phyloP scores from a whole-genome alignment of 2,329 filamentous ascomycete genomes.

The Botrytis aclada region DNA sequence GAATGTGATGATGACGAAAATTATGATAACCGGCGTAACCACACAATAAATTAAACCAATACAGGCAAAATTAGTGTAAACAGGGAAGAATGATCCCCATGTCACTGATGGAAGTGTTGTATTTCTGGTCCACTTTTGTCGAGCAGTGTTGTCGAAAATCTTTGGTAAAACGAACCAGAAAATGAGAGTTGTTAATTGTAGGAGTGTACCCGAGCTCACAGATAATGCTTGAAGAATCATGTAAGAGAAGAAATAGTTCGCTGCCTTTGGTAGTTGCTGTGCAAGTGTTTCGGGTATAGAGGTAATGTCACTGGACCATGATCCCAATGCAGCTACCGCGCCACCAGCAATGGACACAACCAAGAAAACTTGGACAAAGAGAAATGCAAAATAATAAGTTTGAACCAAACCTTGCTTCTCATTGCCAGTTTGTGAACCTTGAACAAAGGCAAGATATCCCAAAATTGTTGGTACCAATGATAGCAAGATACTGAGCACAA shows the following conservation, averaged over 20 bases:
- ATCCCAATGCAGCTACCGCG: constrained; percentile 59
- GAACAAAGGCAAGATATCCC: constrained; percentile 65
- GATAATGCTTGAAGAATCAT: constrained; percentile 93
- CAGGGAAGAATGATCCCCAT: constrained; percentile 93
- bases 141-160: constrained; percentile 76
- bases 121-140: constrained; percentile 82
- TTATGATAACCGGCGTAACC: constrained; percentile 81
- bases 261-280: constrained; percentile 74
- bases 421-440: constrained; percentile 80
- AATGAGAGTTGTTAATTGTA: constrained; percentile 77
- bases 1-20: constrained; percentile 94
- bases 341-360: constrained; percentile 84
- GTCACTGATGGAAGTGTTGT: constrained; percentile 72
- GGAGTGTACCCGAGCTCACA: constrained; percentile 81
- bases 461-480: constrained; percentile 79
- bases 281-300: constrained; percentile 71
- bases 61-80: constrained; percentile 94
- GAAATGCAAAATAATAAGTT: constrained; percentile 86
- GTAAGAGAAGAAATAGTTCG: constrained; percentile 98
- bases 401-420: constrained; percentile 81
- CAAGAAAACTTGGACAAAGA: constrained; percentile 93
- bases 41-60: constrained; percentile 88
- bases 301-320: constrained; percentile 50
- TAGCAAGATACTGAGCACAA: constrained; percentile 73
- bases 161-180: constrained; percentile 80